These are phyloP conservation scores for Salvia sclarea DNA, from an alignment of 305 asterid genomes.

Conservation along the genomic window DNA sequence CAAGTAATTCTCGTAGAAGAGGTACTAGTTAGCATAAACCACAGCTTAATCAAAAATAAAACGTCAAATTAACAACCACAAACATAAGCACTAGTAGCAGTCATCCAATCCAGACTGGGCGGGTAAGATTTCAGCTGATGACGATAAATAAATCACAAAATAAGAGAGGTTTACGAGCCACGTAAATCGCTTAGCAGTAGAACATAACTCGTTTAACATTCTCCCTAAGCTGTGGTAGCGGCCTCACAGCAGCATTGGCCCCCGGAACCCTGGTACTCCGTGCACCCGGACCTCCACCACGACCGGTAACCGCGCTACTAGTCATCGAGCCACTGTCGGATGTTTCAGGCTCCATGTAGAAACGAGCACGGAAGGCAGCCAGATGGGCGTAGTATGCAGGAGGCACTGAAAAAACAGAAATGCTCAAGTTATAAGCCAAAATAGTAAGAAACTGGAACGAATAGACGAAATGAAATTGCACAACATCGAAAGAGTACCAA, in stretches of 20 bases:
- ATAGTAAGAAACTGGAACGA: background rate
- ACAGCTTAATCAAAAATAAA: background rate
- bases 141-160: background rate
- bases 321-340: conserved; percentile 83
- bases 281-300: conserved; percentile 64
- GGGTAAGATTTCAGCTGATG: background rate
- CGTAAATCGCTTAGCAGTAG: conserved; percentile 52
- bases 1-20: too few species aligned
- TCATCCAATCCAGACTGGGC: background rate
- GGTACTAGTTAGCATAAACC: background rate
- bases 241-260: conserved; percentile 65
- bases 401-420: conserved; percentile 57
- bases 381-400: conserved; percentile 96
- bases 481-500: conserved; percentile 54
- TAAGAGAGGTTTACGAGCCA: background rate
- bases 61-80: background rate
- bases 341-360: conserved; percentile 83
- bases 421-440: background rate
- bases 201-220: conserved; percentile 94
- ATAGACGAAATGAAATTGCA: background rate
- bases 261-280: conserved; percentile 62
- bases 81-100: background rate
- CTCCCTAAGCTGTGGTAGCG: conserved; percentile 87
- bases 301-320: conserved; percentile 58
- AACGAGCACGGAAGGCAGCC: conserved; percentile 97